Percentiles rank a stretch among this genome's conserved stretches.
phyloP scores from a whole-genome alignment of 169 alveolate genomes.

The Plasmodium malariae region DNA sequence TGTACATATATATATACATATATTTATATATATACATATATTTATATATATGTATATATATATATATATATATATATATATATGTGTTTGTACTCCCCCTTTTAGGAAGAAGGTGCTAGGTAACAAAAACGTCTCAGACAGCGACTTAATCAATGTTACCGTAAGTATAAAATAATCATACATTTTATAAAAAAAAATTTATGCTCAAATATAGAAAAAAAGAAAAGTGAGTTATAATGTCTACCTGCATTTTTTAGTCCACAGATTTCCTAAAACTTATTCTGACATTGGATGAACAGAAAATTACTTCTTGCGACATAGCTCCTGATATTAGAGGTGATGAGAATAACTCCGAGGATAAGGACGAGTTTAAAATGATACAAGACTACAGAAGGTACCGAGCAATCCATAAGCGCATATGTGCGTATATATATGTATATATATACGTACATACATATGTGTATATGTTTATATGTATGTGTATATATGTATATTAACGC shows the following conservation, averaged over 20 bases:
- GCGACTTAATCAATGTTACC: not conserved
- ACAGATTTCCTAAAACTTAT: conserved; percentile 38
- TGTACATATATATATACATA: too few relatives aligned
- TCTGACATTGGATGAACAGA: conserved; percentile 23
- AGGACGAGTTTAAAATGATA: conserved; percentile 23
- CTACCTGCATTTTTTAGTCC: conserved; percentile 4
- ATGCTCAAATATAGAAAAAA: not conserved
- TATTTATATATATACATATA: too few relatives aligned
- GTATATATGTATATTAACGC: not conserved
- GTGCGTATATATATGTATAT: not conserved
- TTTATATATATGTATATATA: too few relatives aligned
- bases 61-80: not conserved
- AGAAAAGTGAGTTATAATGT: not conserved
- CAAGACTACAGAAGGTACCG: conserved; percentile 49
- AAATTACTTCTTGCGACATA: not conserved
- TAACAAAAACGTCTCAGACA: not conserved
- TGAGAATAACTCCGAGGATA: not conserved
- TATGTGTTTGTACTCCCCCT: not conserved
- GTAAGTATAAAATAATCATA: not conserved
- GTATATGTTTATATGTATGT: too few relatives aligned
- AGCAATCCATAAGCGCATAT: not conserved
- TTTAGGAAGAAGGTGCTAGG: not conserved
- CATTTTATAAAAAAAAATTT: not conserved
- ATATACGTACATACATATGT: not conserved
- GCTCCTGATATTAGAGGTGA: not conserved